These are phyloP conservation scores for Russula sp. DNA, from an alignment of 768 basidiomycete genomes.

Conservation along the genomic window DNA sequence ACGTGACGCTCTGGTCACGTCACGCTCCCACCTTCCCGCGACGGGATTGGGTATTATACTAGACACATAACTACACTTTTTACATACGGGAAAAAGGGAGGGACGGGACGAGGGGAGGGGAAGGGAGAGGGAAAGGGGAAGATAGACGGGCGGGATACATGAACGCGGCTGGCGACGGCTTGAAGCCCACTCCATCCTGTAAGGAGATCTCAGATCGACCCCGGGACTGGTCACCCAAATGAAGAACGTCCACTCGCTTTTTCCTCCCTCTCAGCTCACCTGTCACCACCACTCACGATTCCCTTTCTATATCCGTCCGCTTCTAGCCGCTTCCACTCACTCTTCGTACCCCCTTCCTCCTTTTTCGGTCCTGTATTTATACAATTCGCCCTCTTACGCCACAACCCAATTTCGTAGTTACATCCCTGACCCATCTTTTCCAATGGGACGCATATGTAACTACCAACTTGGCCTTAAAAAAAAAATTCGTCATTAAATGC, in stretches of 20 bases:
- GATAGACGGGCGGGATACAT: conserved; percentile 24
- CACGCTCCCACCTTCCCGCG: conserved; percentile 20
- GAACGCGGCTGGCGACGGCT: conserved; percentile 25
- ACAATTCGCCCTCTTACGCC: neutral
- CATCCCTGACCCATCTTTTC: neutral
- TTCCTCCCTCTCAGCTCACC: conserved; percentile 21
- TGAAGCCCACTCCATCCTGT: conserved; percentile 26
- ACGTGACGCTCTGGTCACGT: conserved; percentile 23
- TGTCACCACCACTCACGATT: conserved; percentile 10
- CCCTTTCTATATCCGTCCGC: conserved; percentile 22
- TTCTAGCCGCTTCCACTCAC: conserved; percentile 15
- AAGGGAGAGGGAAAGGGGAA: conserved; percentile 22
- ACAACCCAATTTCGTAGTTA: neutral
- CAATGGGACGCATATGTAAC: no score
- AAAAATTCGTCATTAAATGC: neutral
- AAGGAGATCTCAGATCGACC: conserved; percentile 26
- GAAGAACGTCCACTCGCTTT: conserved; percentile 23
- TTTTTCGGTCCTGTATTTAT: conserved; percentile 1
- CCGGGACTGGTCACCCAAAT: conserved; percentile 25
- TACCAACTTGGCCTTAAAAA: no score
- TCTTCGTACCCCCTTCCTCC: neutral
- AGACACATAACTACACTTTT: conserved; percentile 20
- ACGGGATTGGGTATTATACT: conserved; percentile 13
- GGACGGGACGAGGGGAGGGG: conserved; percentile 21
- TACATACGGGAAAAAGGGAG: conserved; percentile 22